Base-by-base conservation (phyloP, 2,329 filamentous ascomycete species). In the Clonostachys solani region DNA sequence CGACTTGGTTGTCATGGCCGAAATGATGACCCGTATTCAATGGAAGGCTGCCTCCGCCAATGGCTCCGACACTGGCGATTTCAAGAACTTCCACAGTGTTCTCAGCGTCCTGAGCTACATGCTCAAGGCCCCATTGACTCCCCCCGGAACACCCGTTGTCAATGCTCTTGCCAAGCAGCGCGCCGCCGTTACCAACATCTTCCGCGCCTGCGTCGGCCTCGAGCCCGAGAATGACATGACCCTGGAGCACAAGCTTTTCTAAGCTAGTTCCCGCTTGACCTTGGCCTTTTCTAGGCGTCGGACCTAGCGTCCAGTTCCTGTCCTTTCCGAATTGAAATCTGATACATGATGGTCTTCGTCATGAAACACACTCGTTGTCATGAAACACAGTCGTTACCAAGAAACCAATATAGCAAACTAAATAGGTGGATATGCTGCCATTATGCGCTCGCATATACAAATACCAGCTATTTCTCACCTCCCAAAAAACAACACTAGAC, bases 141-240 rank as follows among this genome's bases (percentile, higher is more conserved):
- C 94, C 43, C 86, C 92, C 2, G 94, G 94, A 56, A 96, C 94
- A 12, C 94, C 94, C 5, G 94, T 99, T 50, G 81, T 99, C 74
- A 99, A 99, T 63, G 83, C 94, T 49, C 80, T 99, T 55, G 90
- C 87, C 63, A 99, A 99, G 82, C 94, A 99, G 79, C 90, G 94
- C 56, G 87, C 84, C 56, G 92, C 92, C 40, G 71, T 99, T 67
- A 94, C 89, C 69, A 99, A 99, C 78, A 96, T 99, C 73, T 95
- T 99, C 85, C 91, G 92, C 62, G 94, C 94, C 55, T 97, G 92
- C 63, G 86, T 99, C 60, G 94, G 94, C 55, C 81, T 99, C 50
- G 89, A 96, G 79, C 94, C 94, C 15, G 94, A 99, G 81, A 94
- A 86, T 49, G 94, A 99, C 68, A 99, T 99, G 94, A 96, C 92